A percentile compares a stretch with the other conserved stretches of the same genome.
Conservation (phyloP, 75 land plant genomes). For the Selaginella tamariscina region DNA sequence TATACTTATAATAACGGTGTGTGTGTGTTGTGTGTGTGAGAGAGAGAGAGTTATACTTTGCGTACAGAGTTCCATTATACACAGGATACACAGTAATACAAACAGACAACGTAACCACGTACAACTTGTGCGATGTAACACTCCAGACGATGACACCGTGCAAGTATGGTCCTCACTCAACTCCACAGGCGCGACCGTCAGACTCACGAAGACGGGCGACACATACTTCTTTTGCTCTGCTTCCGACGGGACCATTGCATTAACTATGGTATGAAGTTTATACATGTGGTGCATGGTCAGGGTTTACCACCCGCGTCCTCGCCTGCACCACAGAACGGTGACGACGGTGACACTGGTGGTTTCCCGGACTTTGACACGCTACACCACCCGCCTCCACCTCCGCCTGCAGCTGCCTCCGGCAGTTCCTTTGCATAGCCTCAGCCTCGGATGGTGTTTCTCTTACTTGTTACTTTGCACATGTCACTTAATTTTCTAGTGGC, state of each 20-base stretch:
- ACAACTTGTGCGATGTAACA: neutral
- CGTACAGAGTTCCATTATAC: neutral
- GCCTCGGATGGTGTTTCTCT: too few species aligned
- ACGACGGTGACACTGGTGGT: neutral
- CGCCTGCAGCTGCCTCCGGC: neutral
- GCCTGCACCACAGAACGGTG: neutral
- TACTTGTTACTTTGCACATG: too few species aligned
- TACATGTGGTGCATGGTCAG: neutral
- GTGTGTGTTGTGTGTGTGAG: too few species aligned
- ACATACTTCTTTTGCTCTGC: neutral
- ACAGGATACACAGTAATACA: neutral
- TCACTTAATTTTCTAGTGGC: too few species aligned
- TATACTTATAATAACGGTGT: too few species aligned
- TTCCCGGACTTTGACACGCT: neutral
- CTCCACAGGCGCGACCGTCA: neutral
- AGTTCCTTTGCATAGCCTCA: neutral
- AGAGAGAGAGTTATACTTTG: neutral
- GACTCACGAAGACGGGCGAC: neutral
- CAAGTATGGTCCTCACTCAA: neutral
- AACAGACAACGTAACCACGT: neutral
- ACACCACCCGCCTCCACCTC: neutral
- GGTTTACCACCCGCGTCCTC: neutral
- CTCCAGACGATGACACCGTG: neutral
- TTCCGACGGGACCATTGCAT: neutral
- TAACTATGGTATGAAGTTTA: neutral